Evolutionary conservation across 495 filamentous ascomycete genomes (phyloP), one percentile per base, ranked within the genome.

Genomic region (Talaromyces proteolyticus): DNA sequence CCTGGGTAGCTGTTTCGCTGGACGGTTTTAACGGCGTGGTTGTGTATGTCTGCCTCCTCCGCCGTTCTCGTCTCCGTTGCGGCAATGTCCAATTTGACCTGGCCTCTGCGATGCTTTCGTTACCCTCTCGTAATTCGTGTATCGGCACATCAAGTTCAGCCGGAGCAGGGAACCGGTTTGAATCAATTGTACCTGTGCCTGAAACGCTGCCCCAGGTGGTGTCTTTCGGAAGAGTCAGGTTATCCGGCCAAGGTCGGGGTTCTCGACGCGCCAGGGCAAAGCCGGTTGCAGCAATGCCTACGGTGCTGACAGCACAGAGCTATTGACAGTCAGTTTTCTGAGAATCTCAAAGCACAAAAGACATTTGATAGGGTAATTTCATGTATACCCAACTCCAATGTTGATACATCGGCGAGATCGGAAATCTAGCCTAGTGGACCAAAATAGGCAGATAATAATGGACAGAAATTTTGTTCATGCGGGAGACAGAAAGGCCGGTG

Each of bases 241-340:
- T 22, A 21, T 49, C 34, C 12, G 21, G 25, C 6, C 36, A 29
- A 8, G 14, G 22, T 22, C 12, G 47, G 48, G 65, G 66, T 56
- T 79, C 74, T 25, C 73, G 74, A 59, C 77, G 78, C 63, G 80
- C 84, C 56, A 87, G 72, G 51, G 83, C 77, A 52, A 82, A 73
- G 49, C 84, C 84, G 39, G 80, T 75, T 41, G 82, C 74, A 54
- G 84, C 83, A 53, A 84, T 77, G 64, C 79, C 82, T 63, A 86
- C 73, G 49, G 84, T 86, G 72, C 81, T 80, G 57, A 82, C 68
- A 56, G 84, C 84, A 83, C 84, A 87, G 36, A 87, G 75, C 84
- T 87, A 61, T 60, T 47, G 40, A 14, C 20, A 44, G n/a, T 50
- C 19, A 49, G 50, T 7, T 38, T 18, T 16, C 23, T 6, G 7